A percentile compares a stretch with the other conserved stretches of the same genome.
Evolutionary conservation across 768 basidiomycete species (phyloP).

Genomic region (Trametes coccinea): DNA sequence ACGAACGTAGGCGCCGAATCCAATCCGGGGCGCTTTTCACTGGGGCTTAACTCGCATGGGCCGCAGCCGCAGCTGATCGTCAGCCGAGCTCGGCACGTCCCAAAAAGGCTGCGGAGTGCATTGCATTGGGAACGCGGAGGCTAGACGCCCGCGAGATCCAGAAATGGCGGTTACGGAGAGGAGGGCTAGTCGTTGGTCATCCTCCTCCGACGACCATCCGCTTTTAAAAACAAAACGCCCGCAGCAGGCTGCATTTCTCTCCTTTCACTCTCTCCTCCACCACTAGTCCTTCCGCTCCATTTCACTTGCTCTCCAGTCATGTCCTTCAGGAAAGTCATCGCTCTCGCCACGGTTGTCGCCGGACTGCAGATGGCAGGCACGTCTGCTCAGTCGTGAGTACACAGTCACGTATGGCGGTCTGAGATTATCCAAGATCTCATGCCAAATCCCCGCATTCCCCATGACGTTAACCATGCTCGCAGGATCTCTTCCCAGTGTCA

Average conservation of each 20-base stretch:
- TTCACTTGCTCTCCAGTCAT: conserved; percentile 7
- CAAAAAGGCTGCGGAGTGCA: no score
- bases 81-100: no score
- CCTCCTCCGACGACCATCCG: conserved; percentile 3
- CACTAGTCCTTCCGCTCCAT: background rate
- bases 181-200: conserved; percentile 5
- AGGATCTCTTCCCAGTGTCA: conserved; percentile 53
- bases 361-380: conserved; percentile 21
- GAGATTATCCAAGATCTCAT: background rate
- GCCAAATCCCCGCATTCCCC: background rate
- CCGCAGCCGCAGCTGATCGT: no score
- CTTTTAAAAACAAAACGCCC: background rate
- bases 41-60: no score
- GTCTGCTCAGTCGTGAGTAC: conserved; percentile 26
- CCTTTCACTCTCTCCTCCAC: background rate
- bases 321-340: conserved; percentile 15
- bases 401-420: background rate
- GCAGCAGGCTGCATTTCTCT: conserved; percentile 24
- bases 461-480: background rate
- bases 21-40: no score
- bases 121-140: no score
- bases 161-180: background rate
- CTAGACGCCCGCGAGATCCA: background rate
- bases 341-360: conserved; percentile 19
- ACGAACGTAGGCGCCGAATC: no score